phyloP scores from a whole-genome alignment of 305 asterid genomes.

The Rubia tinctorum region DNA sequence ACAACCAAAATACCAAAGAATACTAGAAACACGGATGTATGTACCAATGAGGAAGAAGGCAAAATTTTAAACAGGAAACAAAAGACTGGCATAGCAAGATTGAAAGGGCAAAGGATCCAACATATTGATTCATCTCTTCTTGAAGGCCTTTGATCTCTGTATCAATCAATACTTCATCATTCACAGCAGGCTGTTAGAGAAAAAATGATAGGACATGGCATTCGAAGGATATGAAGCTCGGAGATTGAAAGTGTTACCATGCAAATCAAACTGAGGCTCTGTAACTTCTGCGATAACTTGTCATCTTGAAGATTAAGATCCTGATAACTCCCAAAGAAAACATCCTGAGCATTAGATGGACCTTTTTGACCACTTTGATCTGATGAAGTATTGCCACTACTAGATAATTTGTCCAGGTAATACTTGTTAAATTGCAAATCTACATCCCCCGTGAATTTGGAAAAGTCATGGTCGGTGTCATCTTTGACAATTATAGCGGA shows the following conservation, averaged over 20 bases:
- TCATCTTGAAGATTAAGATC: conserved; percentile 4
- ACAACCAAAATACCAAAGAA: too few relatives aligned
- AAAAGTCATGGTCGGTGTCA: too few relatives aligned
- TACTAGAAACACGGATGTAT: not conserved
- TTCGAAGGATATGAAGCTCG: not conserved
- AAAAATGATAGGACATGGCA: not conserved
- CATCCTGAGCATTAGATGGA: too few relatives aligned
- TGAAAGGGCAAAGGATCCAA: not conserved
- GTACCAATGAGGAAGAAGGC: not conserved
- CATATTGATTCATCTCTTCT: conserved; percentile 15
- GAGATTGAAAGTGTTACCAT: not conserved
- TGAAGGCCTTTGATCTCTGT: conserved; percentile 16
- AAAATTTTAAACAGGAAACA: not conserved
- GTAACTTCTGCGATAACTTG: conserved; percentile 15
- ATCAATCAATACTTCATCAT: conserved; percentile 8
- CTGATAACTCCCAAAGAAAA: not conserved
- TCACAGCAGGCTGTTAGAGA: conserved; percentile 9
- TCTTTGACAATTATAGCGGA: too few relatives aligned
- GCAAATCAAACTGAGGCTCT: conserved; percentile 12
- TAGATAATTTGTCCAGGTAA: too few relatives aligned
- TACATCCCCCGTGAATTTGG: too few relatives aligned
- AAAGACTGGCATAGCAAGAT: not conserved
- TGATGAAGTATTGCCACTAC: too few relatives aligned
- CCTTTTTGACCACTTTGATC: too few relatives aligned
- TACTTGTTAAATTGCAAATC: too few relatives aligned